These are phyloP conservation scores for Aureobasidium sp. DNA, from an alignment of 2,329 filamentous ascomycete species.

Conservation along the genomic window DNA sequence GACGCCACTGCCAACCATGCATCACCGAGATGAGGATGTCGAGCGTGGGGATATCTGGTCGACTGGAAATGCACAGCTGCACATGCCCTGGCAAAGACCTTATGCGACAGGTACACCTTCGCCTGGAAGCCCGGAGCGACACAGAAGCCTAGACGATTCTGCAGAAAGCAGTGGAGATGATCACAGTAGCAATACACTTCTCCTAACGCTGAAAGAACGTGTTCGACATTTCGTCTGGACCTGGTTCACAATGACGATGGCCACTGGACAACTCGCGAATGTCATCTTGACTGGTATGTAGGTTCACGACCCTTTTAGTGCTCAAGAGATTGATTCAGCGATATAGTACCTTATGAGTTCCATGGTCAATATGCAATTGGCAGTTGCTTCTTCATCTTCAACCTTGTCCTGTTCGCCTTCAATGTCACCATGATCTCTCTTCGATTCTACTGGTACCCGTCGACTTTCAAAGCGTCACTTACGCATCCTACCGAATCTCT, in stretches of 20 bases:
- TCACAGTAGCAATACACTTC: not conserved
- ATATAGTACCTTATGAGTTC: slow-evolving; percentile 36
- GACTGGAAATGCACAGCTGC: not conserved
- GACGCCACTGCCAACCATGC: not conserved
- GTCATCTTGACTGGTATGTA: slow-evolving; percentile 41
- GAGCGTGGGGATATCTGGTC: slow-evolving; percentile 5
- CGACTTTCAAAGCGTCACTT: slow-evolving; percentile 65
- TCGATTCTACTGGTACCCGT: slow-evolving; percentile 63
- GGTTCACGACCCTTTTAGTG: not conserved
- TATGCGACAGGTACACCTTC: slow-evolving; percentile 1
- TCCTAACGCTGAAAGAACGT: slow-evolving; percentile 45
- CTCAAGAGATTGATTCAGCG: not conserved
- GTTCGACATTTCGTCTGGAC: slow-evolving; percentile 66
- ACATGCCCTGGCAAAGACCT: slow-evolving; percentile 3
- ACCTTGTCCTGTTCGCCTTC: slow-evolving; percentile 58
- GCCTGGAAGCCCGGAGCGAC: not conserved
- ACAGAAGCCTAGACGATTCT: not conserved
- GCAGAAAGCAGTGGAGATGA: not conserved
- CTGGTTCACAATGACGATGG: slow-evolving; percentile 67
- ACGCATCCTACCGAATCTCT: slow-evolving; percentile 70
- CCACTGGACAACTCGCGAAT: slow-evolving; percentile 54
- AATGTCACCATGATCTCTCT: slow-evolving; percentile 60
- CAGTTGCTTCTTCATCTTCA: slow-evolving; percentile 42
- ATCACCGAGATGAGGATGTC: slow-evolving; percentile 6
- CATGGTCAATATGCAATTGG: slow-evolving; percentile 41